These are phyloP conservation scores for Trichoderma simmonsii DNA, from an alignment of 2,329 filamentous ascomycete species.

Conservation along the genomic window DNA sequence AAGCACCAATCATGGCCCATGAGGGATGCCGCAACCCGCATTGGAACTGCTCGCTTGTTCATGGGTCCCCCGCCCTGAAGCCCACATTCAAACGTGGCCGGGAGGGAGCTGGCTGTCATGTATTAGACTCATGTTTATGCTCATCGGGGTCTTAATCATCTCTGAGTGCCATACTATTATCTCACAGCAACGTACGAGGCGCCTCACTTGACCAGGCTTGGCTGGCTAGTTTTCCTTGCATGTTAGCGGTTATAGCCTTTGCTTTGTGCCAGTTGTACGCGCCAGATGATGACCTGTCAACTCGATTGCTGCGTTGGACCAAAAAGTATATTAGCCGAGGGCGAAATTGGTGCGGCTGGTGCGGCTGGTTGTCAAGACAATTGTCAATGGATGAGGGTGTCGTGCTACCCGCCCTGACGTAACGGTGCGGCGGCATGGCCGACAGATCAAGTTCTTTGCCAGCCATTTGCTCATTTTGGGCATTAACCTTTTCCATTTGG, in stretches of 20 bases:
- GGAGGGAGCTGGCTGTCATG: background rate
- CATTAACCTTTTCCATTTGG: background rate
- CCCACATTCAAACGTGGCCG: background rate
- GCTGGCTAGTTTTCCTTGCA: background rate
- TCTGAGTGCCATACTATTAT: background rate
- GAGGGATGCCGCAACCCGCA: background rate
- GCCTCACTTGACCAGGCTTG: background rate
- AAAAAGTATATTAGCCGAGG: slow-evolving; percentile 10
- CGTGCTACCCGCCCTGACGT: slow-evolving; percentile 5
- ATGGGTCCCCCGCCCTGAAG: background rate
- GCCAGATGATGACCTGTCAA: slow-evolving; percentile 10
- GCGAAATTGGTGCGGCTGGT: slow-evolving; percentile 9
- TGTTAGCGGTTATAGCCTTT: background rate
- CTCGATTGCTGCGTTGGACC: background rate
- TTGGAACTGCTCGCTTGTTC: background rate
- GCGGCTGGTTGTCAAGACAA: slow-evolving; percentile 8
- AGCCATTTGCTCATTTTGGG: background rate
- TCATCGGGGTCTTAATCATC: background rate
- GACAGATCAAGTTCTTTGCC: background rate
- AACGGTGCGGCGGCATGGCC: background rate
- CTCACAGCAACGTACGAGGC: background rate
- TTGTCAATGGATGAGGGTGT: background rate
- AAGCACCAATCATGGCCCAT: background rate
- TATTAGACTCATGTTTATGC: background rate
- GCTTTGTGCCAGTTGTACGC: background rate